phyloP scores from a whole-genome alignment of 768 basidiomycete genomes.

The Cystofilobasidium capitatum region DNA sequence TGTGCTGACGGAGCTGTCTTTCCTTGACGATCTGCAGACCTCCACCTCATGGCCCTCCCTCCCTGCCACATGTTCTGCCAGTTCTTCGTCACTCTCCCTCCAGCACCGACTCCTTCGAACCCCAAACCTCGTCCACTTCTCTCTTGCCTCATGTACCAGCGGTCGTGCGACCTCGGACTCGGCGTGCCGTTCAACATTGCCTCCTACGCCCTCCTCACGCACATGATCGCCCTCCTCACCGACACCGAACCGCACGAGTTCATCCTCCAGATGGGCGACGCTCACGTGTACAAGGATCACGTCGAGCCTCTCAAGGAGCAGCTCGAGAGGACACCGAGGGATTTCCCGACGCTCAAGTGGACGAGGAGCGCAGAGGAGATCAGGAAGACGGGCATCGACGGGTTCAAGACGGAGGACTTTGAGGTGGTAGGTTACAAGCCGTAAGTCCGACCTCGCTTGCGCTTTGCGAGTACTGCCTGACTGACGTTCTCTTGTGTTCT shows the following conservation, averaged over 20 bases:
- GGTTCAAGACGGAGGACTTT: conserved; percentile 69
- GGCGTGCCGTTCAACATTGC: conserved; percentile 99
- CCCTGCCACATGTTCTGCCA: conserved; percentile 99
- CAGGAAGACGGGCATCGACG: conserved; percentile 54
- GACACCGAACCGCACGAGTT: conserved; percentile 77
- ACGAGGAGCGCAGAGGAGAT: conserved; percentile 50
- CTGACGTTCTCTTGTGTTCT: neutral
- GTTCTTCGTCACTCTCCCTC: conserved; percentile 90
- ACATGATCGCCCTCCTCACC: conserved; percentile 93
- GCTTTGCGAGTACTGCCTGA: no score
- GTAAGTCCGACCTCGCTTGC: conserved; percentile 43
- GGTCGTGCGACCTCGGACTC: conserved; percentile 91
- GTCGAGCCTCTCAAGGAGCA: conserved; percentile 76
- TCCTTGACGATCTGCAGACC: conserved; percentile 49
- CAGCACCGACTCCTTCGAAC: conserved; percentile 36
- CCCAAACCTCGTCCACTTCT: conserved; percentile 54
- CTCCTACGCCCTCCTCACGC: conserved; percentile 91
- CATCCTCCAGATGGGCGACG: conserved; percentile 91
- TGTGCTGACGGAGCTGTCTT: neutral
- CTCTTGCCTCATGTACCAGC: conserved; percentile 94
- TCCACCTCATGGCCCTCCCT: conserved; percentile 88
- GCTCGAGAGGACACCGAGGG: conserved; percentile 61
- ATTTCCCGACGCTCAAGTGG: conserved; percentile 75
- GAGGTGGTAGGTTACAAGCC: conserved; percentile 78
- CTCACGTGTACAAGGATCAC: conserved; percentile 91